phyloP scores from a whole-genome alignment of 306 rosid species.

The Vicia sativa region DNA sequence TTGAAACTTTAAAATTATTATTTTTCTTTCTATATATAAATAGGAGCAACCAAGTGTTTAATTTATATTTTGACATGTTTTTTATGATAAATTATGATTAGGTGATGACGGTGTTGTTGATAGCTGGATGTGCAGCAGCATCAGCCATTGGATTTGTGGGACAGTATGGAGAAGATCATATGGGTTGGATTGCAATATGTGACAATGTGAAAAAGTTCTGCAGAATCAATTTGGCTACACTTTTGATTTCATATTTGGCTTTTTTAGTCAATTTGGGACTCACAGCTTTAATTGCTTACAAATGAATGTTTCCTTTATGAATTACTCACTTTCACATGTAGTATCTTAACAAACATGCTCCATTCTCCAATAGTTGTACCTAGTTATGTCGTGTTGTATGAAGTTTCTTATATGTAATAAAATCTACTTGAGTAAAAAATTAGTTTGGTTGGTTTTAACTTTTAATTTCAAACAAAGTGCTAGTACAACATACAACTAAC shows the following conservation, averaged over 20 bases:
- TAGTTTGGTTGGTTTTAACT: conserved; percentile 11
- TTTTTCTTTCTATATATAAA: no score
- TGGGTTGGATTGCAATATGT: conserved; percentile 61
- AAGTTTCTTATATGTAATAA: not conserved
- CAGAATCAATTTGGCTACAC: conserved; percentile 44
- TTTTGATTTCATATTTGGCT: conserved; percentile 56
- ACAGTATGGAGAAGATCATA: conserved; percentile 55
- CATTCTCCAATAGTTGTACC: not conserved
- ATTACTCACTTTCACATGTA: not conserved
- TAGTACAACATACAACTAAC: not conserved
- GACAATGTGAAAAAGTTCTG: conserved; percentile 59
- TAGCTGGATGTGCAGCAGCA: conserved; percentile 73
- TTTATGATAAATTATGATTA: conserved; percentile 12
- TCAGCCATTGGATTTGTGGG: conserved; percentile 69
- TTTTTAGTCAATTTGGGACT: conserved; percentile 57
- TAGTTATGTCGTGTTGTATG: not conserved
- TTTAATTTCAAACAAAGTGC: not conserved
- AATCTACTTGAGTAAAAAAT: not conserved
- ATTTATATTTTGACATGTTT: not conserved
- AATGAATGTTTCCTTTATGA: conserved; percentile 6
- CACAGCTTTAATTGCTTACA: conserved; percentile 47
- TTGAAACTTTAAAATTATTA: no score
- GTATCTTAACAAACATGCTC: not conserved
- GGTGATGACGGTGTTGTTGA: conserved; percentile 59
- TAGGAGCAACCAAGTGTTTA: no score